These are phyloP conservation scores for Viridothelium virens DNA, from an alignment of 495 filamentous ascomycete species.

Conservation along the genomic window DNA sequence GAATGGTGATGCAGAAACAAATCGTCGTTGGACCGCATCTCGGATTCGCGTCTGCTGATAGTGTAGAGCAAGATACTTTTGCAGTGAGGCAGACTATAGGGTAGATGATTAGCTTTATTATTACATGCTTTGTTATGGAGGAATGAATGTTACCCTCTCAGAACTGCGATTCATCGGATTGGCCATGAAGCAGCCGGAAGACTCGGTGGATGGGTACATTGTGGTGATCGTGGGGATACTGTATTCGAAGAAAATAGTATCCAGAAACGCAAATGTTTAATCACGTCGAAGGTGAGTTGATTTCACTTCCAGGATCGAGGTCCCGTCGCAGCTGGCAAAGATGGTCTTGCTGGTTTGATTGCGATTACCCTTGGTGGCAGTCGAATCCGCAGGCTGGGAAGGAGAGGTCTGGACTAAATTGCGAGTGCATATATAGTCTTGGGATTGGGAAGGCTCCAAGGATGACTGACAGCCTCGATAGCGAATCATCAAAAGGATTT, in stretches of 20 bases:
- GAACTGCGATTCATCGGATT: conserved; percentile 15
- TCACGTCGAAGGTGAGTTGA: background rate
- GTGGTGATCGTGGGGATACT: background rate
- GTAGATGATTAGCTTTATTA: conserved; percentile 2
- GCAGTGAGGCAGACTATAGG: conserved; percentile 41
- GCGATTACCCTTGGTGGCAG: background rate
- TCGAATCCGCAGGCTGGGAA: background rate
- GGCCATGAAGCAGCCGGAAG: conserved; percentile 14
- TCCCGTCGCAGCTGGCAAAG: background rate
- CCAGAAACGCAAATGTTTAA: background rate
- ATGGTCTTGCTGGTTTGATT: background rate
- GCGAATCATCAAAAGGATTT: conserved; percentile 1
- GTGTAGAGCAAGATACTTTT: conserved; percentile 49
- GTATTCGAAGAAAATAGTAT: background rate
- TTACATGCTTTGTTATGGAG: background rate
- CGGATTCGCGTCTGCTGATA: conserved; percentile 43
- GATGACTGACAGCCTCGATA: background rate
- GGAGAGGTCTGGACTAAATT: background rate
- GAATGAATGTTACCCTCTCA: conserved; percentile 14
- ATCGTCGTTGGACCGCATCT: conserved; percentile 40
- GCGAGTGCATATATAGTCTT: background rate
- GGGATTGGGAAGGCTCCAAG: background rate
- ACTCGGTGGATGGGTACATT: background rate
- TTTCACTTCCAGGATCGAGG: background rate
- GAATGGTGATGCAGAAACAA: conserved; percentile 27